phyloP scores from a whole-genome alignment of 306 rosid genomes.

The Malus orientalis region DNA sequence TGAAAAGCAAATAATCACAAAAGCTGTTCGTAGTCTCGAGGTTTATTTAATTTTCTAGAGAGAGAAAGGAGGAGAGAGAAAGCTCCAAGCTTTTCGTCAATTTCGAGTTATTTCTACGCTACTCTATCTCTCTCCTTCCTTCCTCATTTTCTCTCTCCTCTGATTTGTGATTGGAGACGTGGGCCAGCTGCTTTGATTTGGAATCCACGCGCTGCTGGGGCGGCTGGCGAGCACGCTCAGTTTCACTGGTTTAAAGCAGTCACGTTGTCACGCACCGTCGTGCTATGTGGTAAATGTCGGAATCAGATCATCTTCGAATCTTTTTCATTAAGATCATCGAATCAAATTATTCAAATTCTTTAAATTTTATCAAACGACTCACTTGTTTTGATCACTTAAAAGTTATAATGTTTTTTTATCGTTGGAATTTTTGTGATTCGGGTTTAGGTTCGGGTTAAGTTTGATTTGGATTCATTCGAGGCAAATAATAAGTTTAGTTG shows the following conservation, averaged over 20 bases:
- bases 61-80: background rate
- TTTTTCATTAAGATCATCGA: no score
- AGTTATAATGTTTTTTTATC: no score
- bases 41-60: conserved; percentile 2
- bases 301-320: no score
- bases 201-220: background rate
- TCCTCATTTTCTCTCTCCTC: background rate
- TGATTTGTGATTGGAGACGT: background rate
- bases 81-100: background rate
- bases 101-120: conserved; percentile 50
- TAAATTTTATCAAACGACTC: no score
- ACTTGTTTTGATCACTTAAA: no score
- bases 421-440: no score
- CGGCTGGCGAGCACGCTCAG: background rate
- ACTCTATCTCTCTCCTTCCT: background rate
- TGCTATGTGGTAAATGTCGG: background rate
- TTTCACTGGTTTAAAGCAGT: background rate
- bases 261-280: background rate
- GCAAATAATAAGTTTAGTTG: no score
- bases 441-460: no score
- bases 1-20: background rate
- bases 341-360: no score
- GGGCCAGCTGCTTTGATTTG: background rate
- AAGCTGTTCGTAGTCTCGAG: background rate
- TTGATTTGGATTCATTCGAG: no score